Percentiles rank a stretch among this genome's conserved stretches.
These are phyloP conservation scores for Stentor roeselii DNA, from an alignment of 73 alveolate species.

Conservation along the genomic window DNA sequence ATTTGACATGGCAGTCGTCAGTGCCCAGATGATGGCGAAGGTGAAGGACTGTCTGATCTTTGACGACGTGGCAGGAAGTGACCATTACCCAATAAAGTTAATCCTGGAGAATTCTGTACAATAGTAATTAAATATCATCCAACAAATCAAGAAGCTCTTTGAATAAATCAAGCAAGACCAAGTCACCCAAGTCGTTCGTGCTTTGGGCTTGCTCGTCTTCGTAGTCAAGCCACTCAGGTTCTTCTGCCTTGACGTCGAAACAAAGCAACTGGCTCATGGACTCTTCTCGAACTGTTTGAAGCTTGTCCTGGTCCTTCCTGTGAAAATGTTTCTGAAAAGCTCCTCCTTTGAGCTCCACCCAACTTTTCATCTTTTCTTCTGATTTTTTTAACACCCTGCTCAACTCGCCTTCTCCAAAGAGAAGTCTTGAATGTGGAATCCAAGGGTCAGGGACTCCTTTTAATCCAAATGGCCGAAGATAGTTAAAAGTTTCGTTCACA, in stretches of 20 bases:
- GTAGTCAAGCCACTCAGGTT: not conserved
- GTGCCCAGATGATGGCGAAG: constrained; percentile 33
- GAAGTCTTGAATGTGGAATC: constrained; percentile 34
- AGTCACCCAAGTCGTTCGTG: not conserved
- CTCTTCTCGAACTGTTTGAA: constrained; percentile 44
- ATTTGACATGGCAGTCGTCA: constrained; percentile 81
- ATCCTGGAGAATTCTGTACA: constrained; percentile 33
- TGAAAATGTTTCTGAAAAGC: constrained; percentile 36
- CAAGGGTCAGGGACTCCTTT: constrained; percentile 58
- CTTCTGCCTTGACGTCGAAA: constrained; percentile 34
- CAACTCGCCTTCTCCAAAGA: constrained; percentile 33
- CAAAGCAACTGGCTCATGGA: constrained; percentile 40
- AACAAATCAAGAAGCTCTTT: not conserved
- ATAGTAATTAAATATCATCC: not conserved
- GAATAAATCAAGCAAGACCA: not conserved
- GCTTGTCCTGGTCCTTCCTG: constrained; percentile 41
- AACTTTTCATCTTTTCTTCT: constrained; percentile 37
- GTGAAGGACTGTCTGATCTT: constrained; percentile 57
- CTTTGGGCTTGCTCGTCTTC: not conserved
- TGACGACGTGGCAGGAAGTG: constrained; percentile 62
- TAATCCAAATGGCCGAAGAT: constrained; percentile 49
- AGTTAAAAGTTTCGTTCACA: constrained; percentile 49
- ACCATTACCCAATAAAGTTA: constrained; percentile 77
- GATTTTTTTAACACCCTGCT: constrained; percentile 39
- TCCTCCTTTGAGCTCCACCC: constrained; percentile 53